A percentile compares a stretch with the other conserved stretches of the same genome.
Conservation (phyloP, 1,284 basidiomycete species). For the Bondarzewia mesenterica region DNA sequence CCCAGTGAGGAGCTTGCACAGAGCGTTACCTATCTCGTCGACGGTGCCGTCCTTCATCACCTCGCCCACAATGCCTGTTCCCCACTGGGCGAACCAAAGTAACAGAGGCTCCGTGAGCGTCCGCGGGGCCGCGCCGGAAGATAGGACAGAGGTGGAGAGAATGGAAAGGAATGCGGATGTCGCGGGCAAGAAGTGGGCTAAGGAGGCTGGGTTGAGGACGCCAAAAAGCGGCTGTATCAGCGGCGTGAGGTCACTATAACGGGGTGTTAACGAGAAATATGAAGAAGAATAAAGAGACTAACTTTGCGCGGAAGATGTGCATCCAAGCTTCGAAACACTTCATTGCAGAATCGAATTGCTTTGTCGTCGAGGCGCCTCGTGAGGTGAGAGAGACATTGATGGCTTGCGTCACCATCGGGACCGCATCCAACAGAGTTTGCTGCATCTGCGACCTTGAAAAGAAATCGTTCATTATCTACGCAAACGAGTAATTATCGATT, state of each 20-base stretch:
- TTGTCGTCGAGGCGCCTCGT: slow-evolving; percentile 25
- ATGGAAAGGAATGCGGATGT: slow-evolving; percentile 74
- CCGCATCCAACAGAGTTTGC: slow-evolving; percentile 53
- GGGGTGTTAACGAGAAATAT: slow-evolving; percentile 3
- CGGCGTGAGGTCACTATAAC: slow-evolving; percentile 48
- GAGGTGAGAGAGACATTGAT: slow-evolving; percentile 38
- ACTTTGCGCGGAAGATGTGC: slow-evolving; percentile 60
- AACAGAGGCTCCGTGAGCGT: slow-evolving; percentile 78
- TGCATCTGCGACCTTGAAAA: slow-evolving; percentile 52
- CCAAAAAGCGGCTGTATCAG: slow-evolving; percentile 55
- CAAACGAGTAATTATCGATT: slow-evolving; percentile 4
- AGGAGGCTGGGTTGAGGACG: slow-evolving; percentile 41
- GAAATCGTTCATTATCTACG: too few relatives aligned
- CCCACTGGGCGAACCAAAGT: slow-evolving; percentile 59
- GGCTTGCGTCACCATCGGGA: slow-evolving; percentile 62
- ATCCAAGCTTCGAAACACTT: slow-evolving; percentile 82
- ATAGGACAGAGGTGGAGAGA: slow-evolving; percentile 63
- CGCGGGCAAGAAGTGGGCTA: slow-evolving; percentile 43
- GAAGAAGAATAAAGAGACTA: slow-evolving; percentile 17
- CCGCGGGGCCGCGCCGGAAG: slow-evolving; percentile 62
- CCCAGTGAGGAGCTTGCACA: slow-evolving; percentile 74
- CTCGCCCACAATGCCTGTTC: slow-evolving; percentile 42
- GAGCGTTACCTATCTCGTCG: slow-evolving; percentile 50
- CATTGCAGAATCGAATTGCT: slow-evolving; percentile 58
- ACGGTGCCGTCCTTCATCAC: slow-evolving; percentile 38